Conservation (phyloP, 2,329 filamentous ascomycete genomes). For the Eurotiales sp. region DNA sequence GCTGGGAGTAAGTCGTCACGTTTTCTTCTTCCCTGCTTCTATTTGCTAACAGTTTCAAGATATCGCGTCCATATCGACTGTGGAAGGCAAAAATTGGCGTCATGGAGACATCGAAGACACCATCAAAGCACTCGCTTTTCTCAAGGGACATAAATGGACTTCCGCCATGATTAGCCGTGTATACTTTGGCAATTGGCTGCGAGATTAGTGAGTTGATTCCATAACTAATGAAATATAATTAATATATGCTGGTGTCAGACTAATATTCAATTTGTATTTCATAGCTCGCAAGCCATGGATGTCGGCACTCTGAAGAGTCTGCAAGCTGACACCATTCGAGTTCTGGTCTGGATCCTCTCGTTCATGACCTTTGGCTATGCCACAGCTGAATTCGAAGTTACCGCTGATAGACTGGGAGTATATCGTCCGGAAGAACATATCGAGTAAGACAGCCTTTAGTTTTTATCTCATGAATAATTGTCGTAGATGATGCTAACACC, state of each 20-base stretch:
- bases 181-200: slow-evolving; percentile 84
- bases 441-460: slow-evolving; percentile 32
- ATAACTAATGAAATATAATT: background rate
- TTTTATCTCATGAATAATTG: background rate
- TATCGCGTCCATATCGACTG: slow-evolving; percentile 47
- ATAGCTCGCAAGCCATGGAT: slow-evolving; percentile 70
- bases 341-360: slow-evolving; percentile 76
- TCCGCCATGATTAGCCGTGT: slow-evolving; percentile 71
- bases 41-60: slow-evolving; percentile 27
- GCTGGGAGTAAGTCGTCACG: slow-evolving; percentile 37
- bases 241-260: background rate
- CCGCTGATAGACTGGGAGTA: slow-evolving; percentile 71
- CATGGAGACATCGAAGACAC: slow-evolving; percentile 74
- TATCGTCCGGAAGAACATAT: slow-evolving; percentile 69
- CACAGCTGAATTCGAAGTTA: slow-evolving; percentile 82
- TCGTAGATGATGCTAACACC: no score
- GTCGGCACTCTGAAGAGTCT: slow-evolving; percentile 75
- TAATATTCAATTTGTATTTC: background rate
- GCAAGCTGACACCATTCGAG: slow-evolving; percentile 71
- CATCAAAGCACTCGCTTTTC: slow-evolving; percentile 71
- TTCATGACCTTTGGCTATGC: slow-evolving; percentile 81
- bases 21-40: background rate
- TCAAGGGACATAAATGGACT: slow-evolving; percentile 81
- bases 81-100: slow-evolving; percentile 52
- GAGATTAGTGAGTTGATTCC: slow-evolving; percentile 59